phyloP scores from a whole-genome alignment of 345 rosid genomes.

The Lumnitzera racemosa region DNA sequence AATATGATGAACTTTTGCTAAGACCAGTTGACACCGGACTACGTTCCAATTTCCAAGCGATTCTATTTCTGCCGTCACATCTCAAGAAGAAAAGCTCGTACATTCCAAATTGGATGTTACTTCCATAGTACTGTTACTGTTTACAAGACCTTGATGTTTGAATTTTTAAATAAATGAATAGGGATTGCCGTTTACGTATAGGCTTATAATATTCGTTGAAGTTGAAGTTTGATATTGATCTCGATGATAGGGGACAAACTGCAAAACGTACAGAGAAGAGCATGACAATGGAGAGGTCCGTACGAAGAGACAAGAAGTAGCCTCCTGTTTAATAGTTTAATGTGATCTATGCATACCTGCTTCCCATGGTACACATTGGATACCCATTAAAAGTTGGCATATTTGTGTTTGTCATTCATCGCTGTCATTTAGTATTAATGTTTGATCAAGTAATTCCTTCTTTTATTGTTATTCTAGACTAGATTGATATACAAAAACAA shows the following conservation, averaged over 20 bases:
- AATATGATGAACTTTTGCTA: too few species aligned
- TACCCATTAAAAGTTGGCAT: conserved; percentile 13
- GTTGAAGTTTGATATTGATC: neutral
- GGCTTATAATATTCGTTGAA: neutral
- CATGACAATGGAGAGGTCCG: conserved; percentile 41
- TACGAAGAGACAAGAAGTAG: conserved; percentile 33
- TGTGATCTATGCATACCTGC: conserved; percentile 14
- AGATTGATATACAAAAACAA: too few species aligned
- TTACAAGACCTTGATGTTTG: too few species aligned
- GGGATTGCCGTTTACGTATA: conserved; percentile 9
- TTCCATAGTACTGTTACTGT: too few species aligned
- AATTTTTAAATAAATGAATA: too few species aligned
- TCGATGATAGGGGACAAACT: neutral
- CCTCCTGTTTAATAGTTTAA: conserved; percentile 18
- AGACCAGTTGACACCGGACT: too few species aligned
- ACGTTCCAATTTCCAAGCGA: too few species aligned
- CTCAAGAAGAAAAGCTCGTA: too few species aligned
- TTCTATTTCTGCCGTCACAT: too few species aligned
- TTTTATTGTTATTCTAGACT: too few species aligned
- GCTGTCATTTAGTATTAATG: neutral
- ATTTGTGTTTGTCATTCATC: conserved; percentile 21
- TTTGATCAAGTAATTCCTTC: too few species aligned
- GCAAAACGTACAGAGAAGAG: conserved; percentile 19
- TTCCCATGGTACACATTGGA: conserved; percentile 13
- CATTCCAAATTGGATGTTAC: too few species aligned